phyloP scores from a whole-genome alignment of 1,139 yeast genomes.

The Sporopachydermia cereana region DNA sequence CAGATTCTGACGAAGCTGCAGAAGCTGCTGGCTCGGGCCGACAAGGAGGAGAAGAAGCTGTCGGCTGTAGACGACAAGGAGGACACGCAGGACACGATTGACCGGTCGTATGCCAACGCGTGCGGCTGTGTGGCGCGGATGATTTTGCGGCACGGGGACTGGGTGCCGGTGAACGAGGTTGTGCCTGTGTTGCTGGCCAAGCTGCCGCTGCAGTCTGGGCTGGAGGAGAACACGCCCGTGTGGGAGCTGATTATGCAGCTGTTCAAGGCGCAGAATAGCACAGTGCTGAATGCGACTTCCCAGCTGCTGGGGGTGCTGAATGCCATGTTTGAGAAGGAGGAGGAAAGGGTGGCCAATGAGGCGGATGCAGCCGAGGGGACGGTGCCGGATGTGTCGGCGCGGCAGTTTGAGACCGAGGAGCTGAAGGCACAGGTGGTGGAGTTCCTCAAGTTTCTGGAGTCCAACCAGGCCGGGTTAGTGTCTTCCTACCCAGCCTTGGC shows the following conservation, averaged over 20 bases:
- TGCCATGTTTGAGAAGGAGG: slow-evolving; percentile 60
- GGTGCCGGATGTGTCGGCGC: slow-evolving; percentile 68
- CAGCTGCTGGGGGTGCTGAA: slow-evolving; percentile 58
- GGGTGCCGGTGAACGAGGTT: slow-evolving; percentile 73
- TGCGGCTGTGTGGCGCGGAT: slow-evolving; percentile 96
- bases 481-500: slow-evolving; percentile 45
- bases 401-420: slow-evolving; percentile 65
- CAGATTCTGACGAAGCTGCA: slow-evolving; percentile 66
- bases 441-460: slow-evolving; percentile 63
- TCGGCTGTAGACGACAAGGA: slow-evolving; percentile 50
- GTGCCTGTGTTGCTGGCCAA: slow-evolving; percentile 65
- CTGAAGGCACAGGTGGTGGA: slow-evolving; percentile 53
- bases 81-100: slow-evolving; percentile 68
- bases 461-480: slow-evolving; percentile 48
- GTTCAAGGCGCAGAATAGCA: slow-evolving; percentile 50
- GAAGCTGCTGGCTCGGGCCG: slow-evolving; percentile 68
- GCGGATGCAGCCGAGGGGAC: slow-evolving; percentile 70
- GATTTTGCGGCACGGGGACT: slow-evolving; percentile 59
- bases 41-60: slow-evolving; percentile 42
- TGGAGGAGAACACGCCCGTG: slow-evolving; percentile 88
- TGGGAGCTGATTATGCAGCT: slow-evolving; percentile 66
- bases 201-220: slow-evolving; percentile 80
- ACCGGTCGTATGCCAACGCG: slow-evolving; percentile 85
- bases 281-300: slow-evolving; percentile 48
- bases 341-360: slow-evolving; percentile 56